Conservation (phyloP, 2,329 filamentous ascomycete genomes). For the Dactylellina leptospora region DNA sequence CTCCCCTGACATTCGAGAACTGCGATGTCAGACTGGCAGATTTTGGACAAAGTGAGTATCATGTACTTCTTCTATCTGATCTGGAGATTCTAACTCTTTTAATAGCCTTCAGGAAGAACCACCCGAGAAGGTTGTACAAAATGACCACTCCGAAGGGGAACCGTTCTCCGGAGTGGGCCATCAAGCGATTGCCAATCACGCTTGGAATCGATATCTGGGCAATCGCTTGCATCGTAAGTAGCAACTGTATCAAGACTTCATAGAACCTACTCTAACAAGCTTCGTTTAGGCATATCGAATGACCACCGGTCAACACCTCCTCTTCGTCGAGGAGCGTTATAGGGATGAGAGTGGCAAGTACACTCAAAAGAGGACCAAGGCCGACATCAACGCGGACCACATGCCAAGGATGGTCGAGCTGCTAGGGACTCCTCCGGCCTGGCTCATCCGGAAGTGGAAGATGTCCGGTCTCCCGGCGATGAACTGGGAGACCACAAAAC, state of each 20-base stretch:
- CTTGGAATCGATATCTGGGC: constrained; percentile 46
- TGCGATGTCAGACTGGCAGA: constrained; percentile 47
- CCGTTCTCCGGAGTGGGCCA: constrained; percentile 42
- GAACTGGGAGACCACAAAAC: constrained; percentile 21
- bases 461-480: constrained; percentile 32
- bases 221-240: constrained; percentile 41
- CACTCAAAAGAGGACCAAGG: constrained; percentile 44
- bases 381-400: constrained; percentile 42
- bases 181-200: constrained; percentile 39
- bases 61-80: background rate
- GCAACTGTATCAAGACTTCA: background rate
- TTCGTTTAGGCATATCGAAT: constrained; percentile 31
- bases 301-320: constrained; percentile 44
- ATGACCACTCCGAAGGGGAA: constrained; percentile 50
- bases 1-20: constrained; percentile 40
- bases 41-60: constrained; percentile 38
- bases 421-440: constrained; percentile 43
- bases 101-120: constrained; percentile 48
- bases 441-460: constrained; percentile 39
- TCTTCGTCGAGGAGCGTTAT: constrained; percentile 44
- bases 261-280: background rate
- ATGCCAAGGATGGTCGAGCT: constrained; percentile 51
- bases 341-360: constrained; percentile 34
- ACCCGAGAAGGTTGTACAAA: constrained; percentile 38
- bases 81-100: constrained; percentile 1